Base-by-base conservation (phyloP, 78 protist species). In the Goniomonas avonlea region DNA sequence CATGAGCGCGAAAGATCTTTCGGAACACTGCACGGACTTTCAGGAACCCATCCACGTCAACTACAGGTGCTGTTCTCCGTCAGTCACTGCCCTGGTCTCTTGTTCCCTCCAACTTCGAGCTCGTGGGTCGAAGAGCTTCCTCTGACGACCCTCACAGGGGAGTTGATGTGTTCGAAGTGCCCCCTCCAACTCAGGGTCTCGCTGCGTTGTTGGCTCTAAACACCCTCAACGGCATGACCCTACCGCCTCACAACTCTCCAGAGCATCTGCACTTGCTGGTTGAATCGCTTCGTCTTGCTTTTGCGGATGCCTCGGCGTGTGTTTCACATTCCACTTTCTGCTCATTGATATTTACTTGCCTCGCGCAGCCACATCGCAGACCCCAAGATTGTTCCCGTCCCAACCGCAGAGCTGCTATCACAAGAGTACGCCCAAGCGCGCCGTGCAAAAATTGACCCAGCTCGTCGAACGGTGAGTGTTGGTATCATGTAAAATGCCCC, bases 161-260 rank as follows among this genome's bases (percentile, higher is more conserved):
- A n/a, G 56, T 74, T n/a, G 25, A 20, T 2, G 71, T 90, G 58
- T 76, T 55, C 66, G 94, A 90, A 81, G 2, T 45, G 7, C 93
- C 94, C 3, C 96, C 96, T 0, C 90, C 88, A 63, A 92, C 93
- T 15, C 90, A 87, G 20, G 96, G 96, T 56, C 1, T 93, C 27
- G 73, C 86, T 4, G 94, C 91, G 11, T 87, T 93, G 23, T 31
- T 88, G 23, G 93, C 93, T 0, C 77, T 93, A 27, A 66, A 78
- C 32, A 66, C 86, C 0, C 43, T 89, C 31, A 48, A 48, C 32
- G 58, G 58, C 3, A 39, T 77, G 1, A 25, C 9, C 1, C 1
- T 3, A 17, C 23, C 53, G 32, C 70, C 47, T 59, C 82, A 77
- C 81, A 37, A 41, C 68, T 56, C 85, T 9, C 47, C 82, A 9